Evolutionary conservation across 2,329 filamentous ascomycete species (phyloP), one percentile per base, ranked within the genome.

Genomic region (Penicillium fuscoglaucum): DNA sequence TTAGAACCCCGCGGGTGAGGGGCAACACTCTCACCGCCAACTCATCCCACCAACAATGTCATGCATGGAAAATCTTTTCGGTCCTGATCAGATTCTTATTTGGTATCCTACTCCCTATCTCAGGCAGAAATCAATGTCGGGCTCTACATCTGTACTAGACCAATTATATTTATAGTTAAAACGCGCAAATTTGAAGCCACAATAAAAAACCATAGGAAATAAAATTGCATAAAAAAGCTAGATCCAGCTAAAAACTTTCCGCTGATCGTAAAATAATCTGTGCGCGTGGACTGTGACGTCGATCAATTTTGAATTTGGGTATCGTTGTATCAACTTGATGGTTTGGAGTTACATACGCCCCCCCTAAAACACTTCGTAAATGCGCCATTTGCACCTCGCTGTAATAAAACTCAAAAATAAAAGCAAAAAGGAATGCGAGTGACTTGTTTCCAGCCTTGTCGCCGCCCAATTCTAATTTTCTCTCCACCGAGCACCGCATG

Each of bases 401-500:
- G 28, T 46, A 57, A 24, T 43, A 43, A 40, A 45, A 40, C 13
- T 19, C 15, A 15, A 39, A 45, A 40, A 55, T 58, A 41, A 60
- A 58, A 62, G 43, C 28, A 53, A 43, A 41, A 50, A 47, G 10
- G 39, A 51, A 51, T 17, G 33, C 29, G 40, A 19, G 17, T 39
- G 44, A 39, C 13, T 29, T 37, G 19, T 24, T 26, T 15, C 19
- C 31, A 21, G 52, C 26, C 43, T 48, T 41, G 40, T 24, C 7
- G n/a, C 26, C 43, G n/a, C 26, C 43, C 50, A 48, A 43, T 29
- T 48, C 50, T 58, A 81, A 66, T 80, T 80, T 69, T 81, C 79
- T 77, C 78, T 75, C 79, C 79, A 81, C 55, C 74, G 70, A 57
- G 76, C 72, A 57, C 72, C 74, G 62, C 79, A 81, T 48, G 74